phyloP scores from a whole-genome alignment of 495 filamentous ascomycete species.

The Lindgomyces ingoldianus region DNA sequence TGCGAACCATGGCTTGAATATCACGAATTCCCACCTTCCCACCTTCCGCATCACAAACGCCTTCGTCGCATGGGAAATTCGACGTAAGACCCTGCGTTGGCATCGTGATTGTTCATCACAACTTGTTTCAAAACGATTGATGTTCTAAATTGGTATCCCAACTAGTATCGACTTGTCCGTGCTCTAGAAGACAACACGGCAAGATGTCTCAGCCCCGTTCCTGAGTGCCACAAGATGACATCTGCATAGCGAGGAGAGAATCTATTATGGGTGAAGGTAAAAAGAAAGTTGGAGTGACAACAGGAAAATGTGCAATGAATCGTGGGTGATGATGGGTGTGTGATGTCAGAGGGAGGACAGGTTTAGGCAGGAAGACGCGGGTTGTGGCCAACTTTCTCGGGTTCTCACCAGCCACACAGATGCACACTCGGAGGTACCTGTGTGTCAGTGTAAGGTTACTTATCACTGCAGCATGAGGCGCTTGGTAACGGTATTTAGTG shows the following conservation, averaged over 20 bases:
- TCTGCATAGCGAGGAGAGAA: no score
- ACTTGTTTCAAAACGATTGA: background rate
- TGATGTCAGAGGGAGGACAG: slow-evolving; percentile 16
- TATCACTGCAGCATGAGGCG: background rate
- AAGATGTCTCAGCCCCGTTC: slow-evolving; percentile 27
- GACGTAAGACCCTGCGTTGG: slow-evolving; percentile 1
- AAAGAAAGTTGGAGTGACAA: background rate
- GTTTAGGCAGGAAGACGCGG: slow-evolving; percentile 9
- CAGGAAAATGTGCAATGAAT: background rate
- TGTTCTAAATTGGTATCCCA: background rate
- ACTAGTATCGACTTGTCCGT: background rate
- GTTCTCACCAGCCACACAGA: no score
- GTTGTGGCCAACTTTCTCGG: background rate
- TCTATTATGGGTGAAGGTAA: no score
- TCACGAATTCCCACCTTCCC: background rate
- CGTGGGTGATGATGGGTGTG: background rate
- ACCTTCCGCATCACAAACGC: background rate
- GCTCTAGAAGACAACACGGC: slow-evolving; percentile 13
- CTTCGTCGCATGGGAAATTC: background rate
- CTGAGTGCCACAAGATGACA: slow-evolving; percentile 4
- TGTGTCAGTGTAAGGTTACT: no score
- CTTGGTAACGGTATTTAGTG: no score
- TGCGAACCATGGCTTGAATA: background rate
- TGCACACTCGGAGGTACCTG: background rate
- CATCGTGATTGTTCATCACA: background rate